Conservation (phyloP, 2,329 filamentous ascomycete genomes). For the Aspergillus puulaauensis region DNA sequence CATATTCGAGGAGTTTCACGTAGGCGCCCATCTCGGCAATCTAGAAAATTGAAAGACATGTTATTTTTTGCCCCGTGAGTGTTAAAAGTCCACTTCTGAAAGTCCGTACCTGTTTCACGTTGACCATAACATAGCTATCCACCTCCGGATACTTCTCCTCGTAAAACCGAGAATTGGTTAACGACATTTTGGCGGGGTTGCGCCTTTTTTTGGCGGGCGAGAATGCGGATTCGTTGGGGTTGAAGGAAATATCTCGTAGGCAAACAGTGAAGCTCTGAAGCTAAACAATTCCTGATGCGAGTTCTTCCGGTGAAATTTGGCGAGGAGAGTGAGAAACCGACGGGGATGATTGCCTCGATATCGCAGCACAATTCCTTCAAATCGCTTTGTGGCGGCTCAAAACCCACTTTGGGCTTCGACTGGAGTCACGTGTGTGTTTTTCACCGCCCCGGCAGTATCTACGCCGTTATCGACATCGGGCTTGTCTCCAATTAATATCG, state of each 20-base stretch:
- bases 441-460: constrained; percentile 18
- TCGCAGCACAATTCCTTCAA: constrained; percentile 30
- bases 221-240: constrained; percentile 6
- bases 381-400: constrained; percentile 41
- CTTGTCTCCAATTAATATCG: not conserved
- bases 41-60: constrained; percentile 44
- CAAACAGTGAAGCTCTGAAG: constrained; percentile 2
- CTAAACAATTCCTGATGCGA: not conserved
- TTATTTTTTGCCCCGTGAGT: not conserved
- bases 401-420: constrained; percentile 34
- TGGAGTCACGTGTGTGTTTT: constrained; percentile 13
- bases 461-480: not conserved
- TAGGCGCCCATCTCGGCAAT: constrained; percentile 99
- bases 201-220: constrained; percentile 25
- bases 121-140: constrained; percentile 99
- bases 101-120: constrained; percentile 82
- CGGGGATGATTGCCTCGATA: constrained; percentile 21
- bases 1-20: constrained; percentile 98
- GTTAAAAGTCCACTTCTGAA: not conserved
- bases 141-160: constrained; percentile 98
- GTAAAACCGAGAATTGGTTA: constrained; percentile 96
- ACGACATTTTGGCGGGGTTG: constrained; percentile 72
- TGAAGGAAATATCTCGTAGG: not conserved
- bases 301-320: not conserved
- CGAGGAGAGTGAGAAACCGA: not conserved